Conservation (phyloP, 2,329 filamentous ascomycete species). For the Aspergillus ustus region DNA sequence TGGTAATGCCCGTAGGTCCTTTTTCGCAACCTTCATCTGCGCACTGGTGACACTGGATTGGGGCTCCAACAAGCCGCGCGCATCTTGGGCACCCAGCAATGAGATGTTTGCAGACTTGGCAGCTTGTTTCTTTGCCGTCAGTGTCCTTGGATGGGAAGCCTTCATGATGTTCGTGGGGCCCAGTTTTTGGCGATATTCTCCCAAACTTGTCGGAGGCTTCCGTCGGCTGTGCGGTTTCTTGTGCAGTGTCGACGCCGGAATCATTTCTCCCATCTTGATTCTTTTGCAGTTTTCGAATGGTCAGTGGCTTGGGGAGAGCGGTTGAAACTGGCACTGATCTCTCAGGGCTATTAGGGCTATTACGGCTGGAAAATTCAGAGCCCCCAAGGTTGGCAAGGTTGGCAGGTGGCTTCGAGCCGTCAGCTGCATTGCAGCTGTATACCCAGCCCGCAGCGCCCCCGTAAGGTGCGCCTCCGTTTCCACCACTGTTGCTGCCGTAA, state of each 20-base stretch:
- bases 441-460: not conserved
- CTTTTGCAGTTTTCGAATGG: not conserved
- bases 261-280: not conserved
- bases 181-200: not conserved
- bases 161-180: not conserved
- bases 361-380: not conserved
- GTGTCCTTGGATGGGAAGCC: not conserved
- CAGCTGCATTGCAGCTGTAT: not conserved
- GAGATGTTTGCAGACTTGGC: not conserved
- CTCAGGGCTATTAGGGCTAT: not conserved
- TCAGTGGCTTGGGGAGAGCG: not conserved
- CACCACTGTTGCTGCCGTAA: not conserved
- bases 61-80: not conserved
- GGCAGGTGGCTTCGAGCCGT: not conserved
- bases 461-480: not conserved
- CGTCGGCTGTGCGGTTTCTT: not conserved
- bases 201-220: not conserved
- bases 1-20: not conserved
- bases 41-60: not conserved
- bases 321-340: not conserved
- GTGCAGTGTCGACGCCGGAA: not conserved
- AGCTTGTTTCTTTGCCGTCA: not conserved
- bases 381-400: not conserved
- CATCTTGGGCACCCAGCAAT: not conserved
- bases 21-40: not conserved